phyloP scores from a whole-genome alignment of 306 rosid species.

The Arachis hypogaea region DNA sequence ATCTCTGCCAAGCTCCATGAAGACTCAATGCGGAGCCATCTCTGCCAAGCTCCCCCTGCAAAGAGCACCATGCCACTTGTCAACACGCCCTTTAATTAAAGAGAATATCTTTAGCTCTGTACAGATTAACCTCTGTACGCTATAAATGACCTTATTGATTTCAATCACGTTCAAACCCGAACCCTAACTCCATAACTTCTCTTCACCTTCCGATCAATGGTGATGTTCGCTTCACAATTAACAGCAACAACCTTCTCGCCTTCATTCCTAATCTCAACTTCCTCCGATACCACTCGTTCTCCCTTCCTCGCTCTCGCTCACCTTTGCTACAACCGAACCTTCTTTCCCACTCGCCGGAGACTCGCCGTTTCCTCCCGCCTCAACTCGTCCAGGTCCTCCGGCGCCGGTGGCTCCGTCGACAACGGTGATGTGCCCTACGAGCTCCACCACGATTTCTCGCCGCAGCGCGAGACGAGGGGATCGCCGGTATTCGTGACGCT shows the following conservation, averaged over 20 bases:
- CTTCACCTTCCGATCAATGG: conserved; percentile 54
- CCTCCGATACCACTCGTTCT: conserved; percentile 37
- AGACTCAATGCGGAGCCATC: no score
- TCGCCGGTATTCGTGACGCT: conserved; percentile 75
- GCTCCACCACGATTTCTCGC: conserved; percentile 64
- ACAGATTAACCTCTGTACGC: no score
- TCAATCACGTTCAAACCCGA: background rate
- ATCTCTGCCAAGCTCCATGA: no score
- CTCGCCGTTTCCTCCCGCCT: conserved; percentile 52
- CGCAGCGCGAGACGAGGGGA: conserved; percentile 58
- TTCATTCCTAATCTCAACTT: conserved; percentile 57
- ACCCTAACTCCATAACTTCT: conserved; percentile 40
- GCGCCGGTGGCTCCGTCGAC: conserved; percentile 62
- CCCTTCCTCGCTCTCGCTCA: conserved; percentile 47
- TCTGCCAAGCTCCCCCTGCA: no score
- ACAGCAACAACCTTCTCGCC: conserved; percentile 54
- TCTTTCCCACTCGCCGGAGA: conserved; percentile 36
- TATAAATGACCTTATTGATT: background rate
- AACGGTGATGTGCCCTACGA: conserved; percentile 64
- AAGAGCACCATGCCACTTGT: no score
- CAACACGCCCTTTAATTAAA: no score
- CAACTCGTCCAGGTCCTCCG: conserved; percentile 65
- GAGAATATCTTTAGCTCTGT: no score
- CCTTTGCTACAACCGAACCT: conserved; percentile 41
- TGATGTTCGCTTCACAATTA: conserved; percentile 62